Conservation (phyloP, 1,139 yeast species). For the Diutina catenulata region DNA sequence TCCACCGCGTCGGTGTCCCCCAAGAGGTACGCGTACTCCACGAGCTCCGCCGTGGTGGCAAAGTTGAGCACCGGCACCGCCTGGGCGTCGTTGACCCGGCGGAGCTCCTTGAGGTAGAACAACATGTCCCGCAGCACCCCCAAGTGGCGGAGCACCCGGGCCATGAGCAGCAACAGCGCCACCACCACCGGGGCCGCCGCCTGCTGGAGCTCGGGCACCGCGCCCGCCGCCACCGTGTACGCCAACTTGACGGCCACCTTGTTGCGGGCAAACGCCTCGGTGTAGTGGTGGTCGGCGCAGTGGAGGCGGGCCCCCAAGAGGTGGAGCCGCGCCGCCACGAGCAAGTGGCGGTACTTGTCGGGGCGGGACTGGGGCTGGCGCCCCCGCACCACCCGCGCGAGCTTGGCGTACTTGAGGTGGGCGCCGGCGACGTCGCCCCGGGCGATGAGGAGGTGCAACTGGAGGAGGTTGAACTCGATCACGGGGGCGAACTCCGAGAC, state of each 20-base stretch:
- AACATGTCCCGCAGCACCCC: conserved; percentile 2
- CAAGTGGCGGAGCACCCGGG: neutral
- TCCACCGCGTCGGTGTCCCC: too few species aligned
- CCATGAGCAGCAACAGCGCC: neutral
- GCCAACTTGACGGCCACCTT: conserved; percentile 1
- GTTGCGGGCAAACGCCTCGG: neutral
- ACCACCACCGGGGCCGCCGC: neutral
- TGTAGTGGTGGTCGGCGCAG: neutral
- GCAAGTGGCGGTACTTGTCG: neutral
- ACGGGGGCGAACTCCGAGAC: neutral
- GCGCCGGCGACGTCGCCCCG: neutral
- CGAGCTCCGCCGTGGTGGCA: neutral
- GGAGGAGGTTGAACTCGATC: neutral
- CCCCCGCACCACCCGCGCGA: neutral
- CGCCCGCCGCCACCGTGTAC: neutral
- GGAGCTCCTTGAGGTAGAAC: neutral
- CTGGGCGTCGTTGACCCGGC: neutral
- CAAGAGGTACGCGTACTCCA: conserved; percentile 1
- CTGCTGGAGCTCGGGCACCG: neutral
- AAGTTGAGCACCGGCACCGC: neutral
- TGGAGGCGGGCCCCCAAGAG: conserved; percentile 1
- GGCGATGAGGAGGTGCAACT: neutral
- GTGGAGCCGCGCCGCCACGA: neutral
- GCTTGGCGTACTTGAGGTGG: neutral
- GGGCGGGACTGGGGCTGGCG: neutral